Conservation (phyloP, 345 rosid genomes). For the Gossypium stocksii region DNA sequence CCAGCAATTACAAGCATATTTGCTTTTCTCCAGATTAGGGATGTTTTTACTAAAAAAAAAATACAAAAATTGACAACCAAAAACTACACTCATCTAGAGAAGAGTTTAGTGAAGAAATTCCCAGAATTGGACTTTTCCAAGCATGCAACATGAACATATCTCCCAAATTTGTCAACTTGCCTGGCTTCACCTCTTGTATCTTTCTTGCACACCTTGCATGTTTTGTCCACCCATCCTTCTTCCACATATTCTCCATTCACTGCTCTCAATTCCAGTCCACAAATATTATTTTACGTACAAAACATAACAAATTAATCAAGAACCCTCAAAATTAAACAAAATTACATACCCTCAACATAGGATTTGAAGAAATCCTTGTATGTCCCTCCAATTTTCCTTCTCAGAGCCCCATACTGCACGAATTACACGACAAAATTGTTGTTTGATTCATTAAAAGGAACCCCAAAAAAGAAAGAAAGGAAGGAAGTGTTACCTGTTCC, state of each 20-base stretch:
- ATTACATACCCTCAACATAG: conserved; percentile 59
- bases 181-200: conserved; percentile 73
- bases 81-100: conserved; percentile 31
- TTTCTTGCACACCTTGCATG: conserved; percentile 85
- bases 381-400: conserved; percentile 86
- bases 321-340: no score
- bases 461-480: background rate
- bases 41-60: background rate
- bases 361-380: conserved; percentile 91
- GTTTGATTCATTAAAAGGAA: background rate
- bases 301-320: background rate
- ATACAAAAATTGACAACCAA: background rate
- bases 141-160: conserved; percentile 71
- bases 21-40: background rate
- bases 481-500: conserved; percentile 49
- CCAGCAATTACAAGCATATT: background rate
- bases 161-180: conserved; percentile 74
- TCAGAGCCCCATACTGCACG: conserved; percentile 78
- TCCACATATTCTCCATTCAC: conserved; percentile 72
- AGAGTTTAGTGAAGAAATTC: conserved; percentile 68
- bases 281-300: background rate
- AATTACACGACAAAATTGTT: conserved; percentile 4
- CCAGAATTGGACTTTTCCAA: conserved; percentile 57
- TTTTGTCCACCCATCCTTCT: conserved; percentile 86
- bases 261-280: conserved; percentile 11